A percentile compares a stretch with the other conserved stretches of the same genome.
Conservation (phyloP, 2,329 filamentous ascomycete genomes). For the Esteya vermicola region DNA sequence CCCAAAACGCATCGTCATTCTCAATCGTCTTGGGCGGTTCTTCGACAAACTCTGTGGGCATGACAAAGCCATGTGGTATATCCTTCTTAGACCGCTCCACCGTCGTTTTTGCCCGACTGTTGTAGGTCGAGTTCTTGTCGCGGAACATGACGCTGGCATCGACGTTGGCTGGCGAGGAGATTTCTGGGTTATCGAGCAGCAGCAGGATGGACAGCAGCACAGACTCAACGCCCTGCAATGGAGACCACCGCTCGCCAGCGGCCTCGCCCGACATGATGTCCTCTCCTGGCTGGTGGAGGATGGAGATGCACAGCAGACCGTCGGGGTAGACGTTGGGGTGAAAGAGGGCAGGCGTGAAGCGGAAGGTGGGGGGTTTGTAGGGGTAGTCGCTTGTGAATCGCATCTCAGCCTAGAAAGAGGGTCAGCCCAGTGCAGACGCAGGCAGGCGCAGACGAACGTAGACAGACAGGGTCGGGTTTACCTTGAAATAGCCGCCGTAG, state of each 20-base stretch:
- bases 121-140: constrained; percentile 56
- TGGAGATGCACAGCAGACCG: constrained; percentile 89
- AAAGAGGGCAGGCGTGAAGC: constrained; percentile 63
- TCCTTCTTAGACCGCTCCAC: constrained; percentile 63
- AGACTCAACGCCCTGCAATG: constrained; percentile 85
- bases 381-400: constrained; percentile 81
- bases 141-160: constrained; percentile 81
- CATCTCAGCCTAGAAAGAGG: constrained; percentile 53
- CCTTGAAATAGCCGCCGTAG: constrained; percentile 82
- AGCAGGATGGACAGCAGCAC: constrained; percentile 86
- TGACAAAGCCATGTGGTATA: constrained; percentile 64
- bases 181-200: constrained; percentile 85
- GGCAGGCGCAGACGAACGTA: too few species aligned
- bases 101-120: constrained; percentile 51
- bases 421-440: too few species aligned
- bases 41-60: constrained; percentile 62
- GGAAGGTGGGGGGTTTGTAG: constrained; percentile 76
- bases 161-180: constrained; percentile 86
- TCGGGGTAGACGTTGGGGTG: constrained; percentile 92
- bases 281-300: constrained; percentile 82
- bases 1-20: constrained; percentile 73
- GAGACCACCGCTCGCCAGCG: constrained; percentile 87
- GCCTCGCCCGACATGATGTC: constrained; percentile 84
- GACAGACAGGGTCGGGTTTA: too few species aligned
- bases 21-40: constrained; percentile 46